Conservation (phyloP, 2,329 filamentous ascomycete genomes). For the Pseudopyrenochaeta lycopersici region DNA sequence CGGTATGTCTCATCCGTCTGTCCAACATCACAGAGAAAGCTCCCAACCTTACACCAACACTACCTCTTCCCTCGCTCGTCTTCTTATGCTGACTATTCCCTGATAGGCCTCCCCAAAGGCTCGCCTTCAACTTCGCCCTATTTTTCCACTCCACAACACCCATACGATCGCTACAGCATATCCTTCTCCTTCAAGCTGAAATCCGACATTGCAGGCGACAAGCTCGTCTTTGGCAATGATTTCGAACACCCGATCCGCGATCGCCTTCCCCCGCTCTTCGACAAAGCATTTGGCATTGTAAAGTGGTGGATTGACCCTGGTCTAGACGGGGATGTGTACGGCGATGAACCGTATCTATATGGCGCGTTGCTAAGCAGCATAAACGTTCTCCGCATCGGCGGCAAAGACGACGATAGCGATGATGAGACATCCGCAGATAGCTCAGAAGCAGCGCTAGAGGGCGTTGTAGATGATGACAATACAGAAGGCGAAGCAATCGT, state of each 20-base stretch:
- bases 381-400: slow-evolving; percentile 76
- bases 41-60: not conserved
- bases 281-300: slow-evolving; percentile 83
- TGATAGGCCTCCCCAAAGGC: slow-evolving; percentile 71
- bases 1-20: slow-evolving; percentile 40
- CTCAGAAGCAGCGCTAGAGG: slow-evolving; percentile 48
- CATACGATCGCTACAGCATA: slow-evolving; percentile 84
- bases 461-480: slow-evolving; percentile 62
- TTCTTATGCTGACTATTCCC: slow-evolving; percentile 5
- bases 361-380: slow-evolving; percentile 83
- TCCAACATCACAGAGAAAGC: too few species aligned
- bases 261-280: slow-evolving; percentile 84
- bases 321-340: slow-evolving; percentile 87
- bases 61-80: not conserved
- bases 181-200: slow-evolving; percentile 81
- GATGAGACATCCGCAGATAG: slow-evolving; percentile 51
- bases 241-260: slow-evolving; percentile 92
- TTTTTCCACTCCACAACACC: slow-evolving; percentile 76
- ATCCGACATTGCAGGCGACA: slow-evolving; percentile 68
- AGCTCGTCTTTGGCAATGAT: slow-evolving; percentile 93
- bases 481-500: slow-evolving; percentile 64
- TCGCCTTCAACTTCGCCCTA: slow-evolving; percentile 78
- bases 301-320: slow-evolving; percentile 93
- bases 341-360: slow-evolving; percentile 85
- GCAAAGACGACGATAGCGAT: slow-evolving; percentile 29